phyloP scores from a whole-genome alignment of 331 rosid species.

The Cydonia oblonga region DNA sequence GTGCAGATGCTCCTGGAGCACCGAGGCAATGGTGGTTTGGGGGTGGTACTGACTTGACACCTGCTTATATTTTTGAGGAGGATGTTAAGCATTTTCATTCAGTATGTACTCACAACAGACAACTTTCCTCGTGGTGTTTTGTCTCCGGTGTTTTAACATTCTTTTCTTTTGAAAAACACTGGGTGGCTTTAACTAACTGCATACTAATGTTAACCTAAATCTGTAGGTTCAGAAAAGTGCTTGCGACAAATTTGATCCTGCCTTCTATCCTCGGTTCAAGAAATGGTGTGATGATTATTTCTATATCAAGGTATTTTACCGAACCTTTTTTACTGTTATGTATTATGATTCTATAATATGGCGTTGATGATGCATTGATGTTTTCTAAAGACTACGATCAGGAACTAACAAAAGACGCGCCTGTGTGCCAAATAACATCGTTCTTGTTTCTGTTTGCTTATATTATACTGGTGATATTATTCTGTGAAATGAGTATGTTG shows the following conservation, averaged over 20 bases:
- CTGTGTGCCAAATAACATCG: background rate
- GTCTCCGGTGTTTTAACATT: background rate
- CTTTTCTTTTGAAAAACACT: background rate
- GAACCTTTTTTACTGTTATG: background rate
- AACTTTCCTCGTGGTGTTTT: background rate
- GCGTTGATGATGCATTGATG: background rate
- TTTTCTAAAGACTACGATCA: too few relatives aligned
- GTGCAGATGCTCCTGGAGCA: slow-evolving; percentile 81
- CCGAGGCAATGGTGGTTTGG: slow-evolving; percentile 99
- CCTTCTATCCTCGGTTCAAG: slow-evolving; percentile 90
- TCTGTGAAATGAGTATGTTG: background rate
- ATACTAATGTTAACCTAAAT: slow-evolving; percentile 6
- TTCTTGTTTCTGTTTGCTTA: background rate
- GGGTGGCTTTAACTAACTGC: background rate
- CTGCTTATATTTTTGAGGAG: slow-evolving; percentile 88
- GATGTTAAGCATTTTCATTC: slow-evolving; percentile 93
- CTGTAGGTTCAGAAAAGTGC: slow-evolving; percentile 64
- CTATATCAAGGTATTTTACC: slow-evolving; percentile 63
- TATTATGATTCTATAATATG: background rate
- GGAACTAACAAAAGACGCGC: background rate
- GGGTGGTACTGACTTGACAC: slow-evolving; percentile 98
- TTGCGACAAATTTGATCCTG: slow-evolving; percentile 93
- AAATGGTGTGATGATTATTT: slow-evolving; percentile 99
- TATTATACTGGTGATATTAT: background rate
- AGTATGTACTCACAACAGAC: slow-evolving; percentile 30